phyloP scores from a whole-genome alignment of 176 grass and related monocot genomes.

The barley (Hordeum vulgare) region MorexV3_pseudomolecules_assembly NC_058518.1:475637637-475638136 shows the following conservation, averaged over 20 bases:
- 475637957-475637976: constrained; percentile 43
- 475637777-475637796: constrained; percentile 34
- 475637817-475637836: constrained; percentile 44
- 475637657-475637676: constrained; percentile 56
- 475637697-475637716: constrained; percentile 25
- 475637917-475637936: constrained; percentile 54
- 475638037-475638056: constrained; percentile 30
- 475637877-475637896: constrained; percentile 19
- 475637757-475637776: constrained; percentile 42
- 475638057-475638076: constrained; percentile 46
- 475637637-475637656: constrained; percentile 3
- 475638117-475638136: constrained; percentile 37
- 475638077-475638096: constrained; percentile 46
- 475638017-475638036: constrained; percentile 53
- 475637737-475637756: constrained; percentile 14
- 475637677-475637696: constrained; percentile 30
- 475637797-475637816: constrained; percentile 46
- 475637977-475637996: constrained; percentile 27
- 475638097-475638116: constrained; percentile 57
- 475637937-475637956: constrained; percentile 50
- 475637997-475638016: constrained; percentile 46
- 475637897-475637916: constrained; percentile 3
- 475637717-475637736: constrained; percentile 48
- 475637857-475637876: constrained; percentile 26
- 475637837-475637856: constrained; percentile 13